These are phyloP conservation scores for Boletus coccyginus DNA, from an alignment of 768 basidiomycete genomes.

Conservation along the genomic window DNA sequence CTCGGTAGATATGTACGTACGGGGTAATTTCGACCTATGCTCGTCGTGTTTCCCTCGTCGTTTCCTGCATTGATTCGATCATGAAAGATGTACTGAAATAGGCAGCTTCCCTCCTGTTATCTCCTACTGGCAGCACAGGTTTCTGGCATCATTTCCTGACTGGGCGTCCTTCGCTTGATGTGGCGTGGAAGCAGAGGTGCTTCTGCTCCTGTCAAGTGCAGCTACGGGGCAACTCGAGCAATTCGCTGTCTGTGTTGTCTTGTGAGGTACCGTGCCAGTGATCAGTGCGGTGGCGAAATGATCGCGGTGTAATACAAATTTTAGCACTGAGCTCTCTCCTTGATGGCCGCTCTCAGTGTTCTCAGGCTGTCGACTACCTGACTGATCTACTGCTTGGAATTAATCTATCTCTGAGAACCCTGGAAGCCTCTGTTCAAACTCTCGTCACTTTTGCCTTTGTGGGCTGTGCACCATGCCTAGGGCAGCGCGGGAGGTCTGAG, in stretches of 20 bases:
- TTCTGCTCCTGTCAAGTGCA: conserved; percentile 23
- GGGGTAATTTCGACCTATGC: background rate
- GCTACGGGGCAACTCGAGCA: background rate
- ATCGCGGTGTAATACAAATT: conserved; percentile 1
- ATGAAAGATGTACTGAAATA: conserved; percentile 12
- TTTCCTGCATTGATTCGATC: conserved; percentile 12
- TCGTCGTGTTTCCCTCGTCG: conserved; percentile 3
- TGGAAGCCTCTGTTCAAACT: background rate
- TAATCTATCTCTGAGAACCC: background rate
- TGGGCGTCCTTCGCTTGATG: conserved; percentile 8
- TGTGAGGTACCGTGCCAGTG: background rate
- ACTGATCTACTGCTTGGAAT: background rate
- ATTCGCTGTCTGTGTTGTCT: conserved; percentile 8
- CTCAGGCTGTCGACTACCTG: background rate
- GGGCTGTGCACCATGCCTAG: conserved; percentile 69
- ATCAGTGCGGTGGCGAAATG: conserved; percentile 12
- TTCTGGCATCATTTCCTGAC: conserved; percentile 10
- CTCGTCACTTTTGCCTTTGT: conserved; percentile 48
- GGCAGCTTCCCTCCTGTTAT: conserved; percentile 16
- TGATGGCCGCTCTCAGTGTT: background rate
- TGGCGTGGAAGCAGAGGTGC: conserved; percentile 15
- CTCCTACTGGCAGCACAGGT: conserved; percentile 13
- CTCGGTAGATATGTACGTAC: conserved; percentile 57
- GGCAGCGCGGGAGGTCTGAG: conserved; percentile 78
- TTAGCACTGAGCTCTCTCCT: background rate